Conservation (phyloP, 2,329 filamentous ascomycete species). For the Raffaelea deltoideospora region DNA sequence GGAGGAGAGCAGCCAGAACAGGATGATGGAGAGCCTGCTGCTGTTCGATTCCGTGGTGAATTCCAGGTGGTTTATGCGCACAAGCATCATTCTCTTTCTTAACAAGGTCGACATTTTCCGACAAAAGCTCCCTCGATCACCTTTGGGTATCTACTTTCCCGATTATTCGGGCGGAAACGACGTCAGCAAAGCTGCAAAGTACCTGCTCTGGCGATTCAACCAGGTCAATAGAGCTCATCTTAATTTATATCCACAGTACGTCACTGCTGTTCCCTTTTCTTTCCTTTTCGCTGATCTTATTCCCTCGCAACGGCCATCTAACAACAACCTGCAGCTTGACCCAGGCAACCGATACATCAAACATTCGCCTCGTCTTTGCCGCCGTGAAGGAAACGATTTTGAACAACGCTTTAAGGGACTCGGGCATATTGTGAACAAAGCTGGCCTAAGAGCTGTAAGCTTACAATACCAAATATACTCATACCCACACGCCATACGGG, state of each 20-base stretch:
- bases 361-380: constrained; percentile 93
- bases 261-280: constrained; percentile 11
- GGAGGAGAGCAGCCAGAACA: constrained; percentile 97
- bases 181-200: constrained; percentile 95
- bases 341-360: constrained; percentile 96
- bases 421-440: constrained; percentile 77
- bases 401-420: constrained; percentile 96
- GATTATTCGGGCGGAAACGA: constrained; percentile 97
- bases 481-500: too few relatives aligned
- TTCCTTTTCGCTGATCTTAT: background rate
- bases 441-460: too few relatives aligned
- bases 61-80: constrained; percentile 97
- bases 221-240: constrained; percentile 94
- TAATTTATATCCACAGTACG: constrained; percentile 95
- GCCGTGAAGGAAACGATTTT: constrained; percentile 98
- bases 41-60: constrained; percentile 98
- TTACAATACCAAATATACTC: too few relatives aligned
- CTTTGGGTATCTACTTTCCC: constrained; percentile 87
- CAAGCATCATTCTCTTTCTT: constrained; percentile 94
- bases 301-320: background rate
- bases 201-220: constrained; percentile 95
- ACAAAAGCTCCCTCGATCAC: constrained; percentile 78
- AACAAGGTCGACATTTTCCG: constrained; percentile 99
- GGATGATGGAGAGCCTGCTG: constrained; percentile 97
- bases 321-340: constrained; percentile 60